These are phyloP conservation scores for Nidula microcarpa DNA, from an alignment of 768 basidiomycete species.

Conservation along the genomic window DNA sequence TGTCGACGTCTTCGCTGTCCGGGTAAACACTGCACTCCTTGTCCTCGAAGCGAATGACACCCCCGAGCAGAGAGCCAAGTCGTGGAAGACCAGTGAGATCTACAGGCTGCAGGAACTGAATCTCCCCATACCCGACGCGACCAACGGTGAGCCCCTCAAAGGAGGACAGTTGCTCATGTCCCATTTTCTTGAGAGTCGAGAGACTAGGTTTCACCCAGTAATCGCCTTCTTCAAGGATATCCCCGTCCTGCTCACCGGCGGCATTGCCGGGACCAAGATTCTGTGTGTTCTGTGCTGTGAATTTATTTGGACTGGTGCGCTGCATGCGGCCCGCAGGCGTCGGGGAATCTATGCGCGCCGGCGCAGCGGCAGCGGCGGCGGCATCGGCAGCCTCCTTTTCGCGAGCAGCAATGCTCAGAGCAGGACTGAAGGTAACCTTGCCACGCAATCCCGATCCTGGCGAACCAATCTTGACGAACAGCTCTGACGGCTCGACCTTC, in stretches of 20 bases:
- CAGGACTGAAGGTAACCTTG: slow-evolving; percentile 73
- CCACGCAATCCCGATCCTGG: slow-evolving; percentile 39
- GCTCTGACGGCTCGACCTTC: slow-evolving; percentile 70
- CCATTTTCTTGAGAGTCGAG: slow-evolving; percentile 61
- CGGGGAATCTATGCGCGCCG: slow-evolving; percentile 28
- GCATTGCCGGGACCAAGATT: slow-evolving; percentile 14
- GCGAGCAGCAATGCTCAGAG: slow-evolving; percentile 68
- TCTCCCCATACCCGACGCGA: slow-evolving; percentile 88
- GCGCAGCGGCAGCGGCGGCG: slow-evolving; percentile 19
- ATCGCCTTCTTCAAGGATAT: slow-evolving; percentile 73
- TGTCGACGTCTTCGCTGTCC: slow-evolving; percentile 80
- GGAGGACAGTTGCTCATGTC: slow-evolving; percentile 69
- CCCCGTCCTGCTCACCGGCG: slow-evolving; percentile 19
- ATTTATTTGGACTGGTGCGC: slow-evolving; percentile 38
- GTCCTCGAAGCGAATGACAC: slow-evolving; percentile 83
- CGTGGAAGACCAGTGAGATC: slow-evolving; percentile 84
- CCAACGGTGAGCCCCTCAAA: slow-evolving; percentile 82
- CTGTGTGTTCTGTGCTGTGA: slow-evolving; percentile 31
- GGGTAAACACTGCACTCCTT: slow-evolving; percentile 95
- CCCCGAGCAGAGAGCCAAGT: slow-evolving; percentile 81
- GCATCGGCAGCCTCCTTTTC: slow-evolving; percentile 65
- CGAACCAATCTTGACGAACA: slow-evolving; percentile 53
- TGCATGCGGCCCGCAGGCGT: slow-evolving; percentile 31
- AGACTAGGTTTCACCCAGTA: slow-evolving; percentile 89
- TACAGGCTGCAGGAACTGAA: slow-evolving; percentile 75